phyloP scores from a whole-genome alignment of 306 rosid species.

The Styphnolobium japonicum region DNA sequence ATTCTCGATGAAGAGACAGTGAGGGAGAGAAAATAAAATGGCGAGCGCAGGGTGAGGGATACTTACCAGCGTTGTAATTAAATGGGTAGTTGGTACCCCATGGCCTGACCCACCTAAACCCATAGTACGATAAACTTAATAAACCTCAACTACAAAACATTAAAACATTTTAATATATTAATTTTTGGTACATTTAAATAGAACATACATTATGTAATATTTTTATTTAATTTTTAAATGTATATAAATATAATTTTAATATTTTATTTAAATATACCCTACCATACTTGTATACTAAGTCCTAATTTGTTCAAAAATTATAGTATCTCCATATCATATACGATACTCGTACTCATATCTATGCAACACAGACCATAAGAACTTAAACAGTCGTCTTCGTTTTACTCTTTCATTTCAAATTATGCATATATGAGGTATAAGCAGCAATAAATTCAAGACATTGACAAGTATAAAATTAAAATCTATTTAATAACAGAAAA shows the following conservation, averaged over 20 bases:
- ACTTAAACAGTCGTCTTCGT: neutral
- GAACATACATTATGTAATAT: neutral
- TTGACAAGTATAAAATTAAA: neutral
- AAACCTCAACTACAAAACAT: neutral
- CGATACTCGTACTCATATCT: no score
- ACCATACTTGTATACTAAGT: neutral
- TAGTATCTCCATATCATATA: neutral
- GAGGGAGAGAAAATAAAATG: neutral
- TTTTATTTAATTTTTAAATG: neutral
- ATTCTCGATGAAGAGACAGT: neutral
- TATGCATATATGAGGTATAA: conserved; percentile 2
- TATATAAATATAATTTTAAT: no score
- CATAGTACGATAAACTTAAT: neutral
- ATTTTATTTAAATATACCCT: no score
- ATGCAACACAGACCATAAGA: neutral
- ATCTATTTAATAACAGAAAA: neutral
- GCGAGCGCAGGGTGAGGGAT: neutral
- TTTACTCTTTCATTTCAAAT: neutral
- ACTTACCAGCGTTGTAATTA: neutral
- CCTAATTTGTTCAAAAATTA: neutral
- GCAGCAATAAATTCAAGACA: neutral
- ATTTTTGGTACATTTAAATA: neutral
- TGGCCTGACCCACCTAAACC: neutral
- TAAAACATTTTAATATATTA: neutral
- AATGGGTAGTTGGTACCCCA: neutral